Evolutionary conservation across 2,329 filamentous ascomycete species (phyloP).

Genomic region (Cercospora nicotianae): DNA sequence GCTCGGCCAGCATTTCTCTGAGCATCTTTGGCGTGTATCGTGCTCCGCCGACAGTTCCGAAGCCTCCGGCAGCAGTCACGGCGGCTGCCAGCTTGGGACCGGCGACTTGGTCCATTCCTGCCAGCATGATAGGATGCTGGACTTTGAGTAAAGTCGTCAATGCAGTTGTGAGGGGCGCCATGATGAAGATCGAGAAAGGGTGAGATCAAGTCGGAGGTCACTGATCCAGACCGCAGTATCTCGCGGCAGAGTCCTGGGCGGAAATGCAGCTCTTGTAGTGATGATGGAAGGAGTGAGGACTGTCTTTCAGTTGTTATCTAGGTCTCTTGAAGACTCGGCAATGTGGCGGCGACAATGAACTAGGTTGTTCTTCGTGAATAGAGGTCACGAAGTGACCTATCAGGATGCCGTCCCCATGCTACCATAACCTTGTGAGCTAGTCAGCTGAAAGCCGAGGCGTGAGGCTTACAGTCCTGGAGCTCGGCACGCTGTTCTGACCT

Average conservation of each 20-base stretch:
- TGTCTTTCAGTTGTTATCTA: neutral
- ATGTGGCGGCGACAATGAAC: neutral
- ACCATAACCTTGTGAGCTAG: neutral
- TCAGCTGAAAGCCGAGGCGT: slow-evolving; percentile 1
- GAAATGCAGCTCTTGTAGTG: neutral
- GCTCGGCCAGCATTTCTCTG: slow-evolving; percentile 84
- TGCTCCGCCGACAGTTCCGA: slow-evolving; percentile 91
- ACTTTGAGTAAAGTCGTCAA: slow-evolving; percentile 94
- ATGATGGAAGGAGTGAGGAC: neutral
- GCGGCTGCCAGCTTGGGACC: slow-evolving; percentile 93
- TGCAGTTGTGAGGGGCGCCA: slow-evolving; percentile 65
- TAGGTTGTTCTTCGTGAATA: neutral
- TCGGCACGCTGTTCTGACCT: neutral
- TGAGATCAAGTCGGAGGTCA: neutral
- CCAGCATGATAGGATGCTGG: slow-evolving; percentile 89
- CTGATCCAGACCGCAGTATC: neutral
- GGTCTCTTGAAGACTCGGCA: neutral
- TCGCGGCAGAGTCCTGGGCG: neutral
- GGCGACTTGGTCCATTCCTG: slow-evolving; percentile 97
- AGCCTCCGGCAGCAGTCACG: slow-evolving; percentile 90
- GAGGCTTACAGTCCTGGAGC: neutral
- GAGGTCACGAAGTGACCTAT: neutral
- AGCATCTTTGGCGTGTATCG: slow-evolving; percentile 97
- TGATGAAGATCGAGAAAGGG: slow-evolving; percentile 53
- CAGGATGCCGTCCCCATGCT: neutral